Base-by-base conservation (phyloP, 1,284 basidiomycete species). In the Austroboletus novae-zelandiae region DNA sequence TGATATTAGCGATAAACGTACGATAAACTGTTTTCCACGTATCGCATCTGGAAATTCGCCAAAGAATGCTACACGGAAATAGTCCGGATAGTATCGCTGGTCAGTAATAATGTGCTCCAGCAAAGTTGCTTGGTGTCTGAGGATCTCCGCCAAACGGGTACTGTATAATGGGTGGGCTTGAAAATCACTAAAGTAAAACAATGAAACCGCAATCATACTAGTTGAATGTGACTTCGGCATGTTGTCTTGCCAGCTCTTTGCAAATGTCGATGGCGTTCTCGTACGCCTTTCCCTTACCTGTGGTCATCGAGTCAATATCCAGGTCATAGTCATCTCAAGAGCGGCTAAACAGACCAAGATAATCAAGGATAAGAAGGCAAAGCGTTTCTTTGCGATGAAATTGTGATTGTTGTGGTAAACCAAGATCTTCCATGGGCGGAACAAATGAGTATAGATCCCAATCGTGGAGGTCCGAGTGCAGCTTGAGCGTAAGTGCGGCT, bases 201-300 rank as follows among this genome's bases (percentile, higher is more conserved):
- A n/a, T 9, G 52, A 50, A 56, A 49, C 34, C 7, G 43, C 49
- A n/a, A 30, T 68, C 85, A 30, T 72, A 91, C 89, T 97, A 94
- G 66, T 95, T 90, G 73, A 91, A 97, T 2, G 93, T 94, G 32
- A 90, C 77, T 62, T 84, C 84, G 9, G 88, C 80, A 70, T 97
- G 94, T 62, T 96, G 91, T 53, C 76, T 79, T 11, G 86, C 86
- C 11, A 97, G 73, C 60, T 96, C 94, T 70, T 91, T 91, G 73
- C 93, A 97, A 48, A 98, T 89, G 54, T 93, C 90, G 46, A 97
- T 84, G 2, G 94, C 94, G 48, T 83, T 89, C 70, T 99, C 96
- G 83, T 94, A 98, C 5, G 96, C 94, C 64, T 96, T 94, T 2
- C 95, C 96, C 70, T 94, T 92, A 47, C 91, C 91, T 92, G 57